A percentile compares a stretch with the other conserved stretches of the same genome.
These are phyloP conservation scores for Oidiodendron maius DNA, from an alignment of 495 filamentous ascomycete genomes.

Conservation along the genomic window DNA sequence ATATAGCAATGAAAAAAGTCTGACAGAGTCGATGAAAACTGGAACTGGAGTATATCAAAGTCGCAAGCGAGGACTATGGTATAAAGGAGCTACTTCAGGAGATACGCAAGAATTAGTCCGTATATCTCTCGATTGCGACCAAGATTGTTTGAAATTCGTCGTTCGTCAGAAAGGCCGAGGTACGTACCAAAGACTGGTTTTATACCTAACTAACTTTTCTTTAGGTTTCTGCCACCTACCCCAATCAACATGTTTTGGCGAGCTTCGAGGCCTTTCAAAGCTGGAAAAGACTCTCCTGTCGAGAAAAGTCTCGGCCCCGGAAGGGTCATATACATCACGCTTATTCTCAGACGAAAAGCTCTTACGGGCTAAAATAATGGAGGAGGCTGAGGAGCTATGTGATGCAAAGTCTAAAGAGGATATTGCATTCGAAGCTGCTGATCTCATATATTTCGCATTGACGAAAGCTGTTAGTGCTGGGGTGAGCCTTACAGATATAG, in stretches of 20 bases:
- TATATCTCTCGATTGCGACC: slow-evolving; percentile 85
- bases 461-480: slow-evolving; percentile 80
- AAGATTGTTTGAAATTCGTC: slow-evolving; percentile 82
- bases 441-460: slow-evolving; percentile 91
- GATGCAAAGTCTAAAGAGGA: slow-evolving; percentile 75
- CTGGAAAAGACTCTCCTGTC: slow-evolving; percentile 78
- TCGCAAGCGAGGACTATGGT: slow-evolving; percentile 90
- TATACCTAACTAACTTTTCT: slow-evolving; percentile 19
- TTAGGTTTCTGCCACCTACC: slow-evolving; percentile 90
- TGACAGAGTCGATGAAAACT: slow-evolving; percentile 77
- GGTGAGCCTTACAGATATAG: slow-evolving; percentile 80
- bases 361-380: slow-evolving; percentile 92
- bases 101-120: slow-evolving; percentile 85
- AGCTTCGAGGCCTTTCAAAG: slow-evolving; percentile 70
- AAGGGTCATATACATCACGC: slow-evolving; percentile 87
- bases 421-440: slow-evolving; percentile 88
- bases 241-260: slow-evolving; percentile 86
- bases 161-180: slow-evolving; percentile 80
- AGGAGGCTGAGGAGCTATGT: slow-evolving; percentile 93
- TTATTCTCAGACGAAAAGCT: slow-evolving; percentile 89
- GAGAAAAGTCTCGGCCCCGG: slow-evolving; percentile 74
- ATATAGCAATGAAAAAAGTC: slow-evolving; percentile 88
- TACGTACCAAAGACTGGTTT: slow-evolving; percentile 28
- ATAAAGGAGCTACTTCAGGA: slow-evolving; percentile 91
- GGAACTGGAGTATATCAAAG: slow-evolving; percentile 94